Evolutionary conservation across 768 basidiomycete species (phyloP).

Genomic region (Russula foetens): DNA sequence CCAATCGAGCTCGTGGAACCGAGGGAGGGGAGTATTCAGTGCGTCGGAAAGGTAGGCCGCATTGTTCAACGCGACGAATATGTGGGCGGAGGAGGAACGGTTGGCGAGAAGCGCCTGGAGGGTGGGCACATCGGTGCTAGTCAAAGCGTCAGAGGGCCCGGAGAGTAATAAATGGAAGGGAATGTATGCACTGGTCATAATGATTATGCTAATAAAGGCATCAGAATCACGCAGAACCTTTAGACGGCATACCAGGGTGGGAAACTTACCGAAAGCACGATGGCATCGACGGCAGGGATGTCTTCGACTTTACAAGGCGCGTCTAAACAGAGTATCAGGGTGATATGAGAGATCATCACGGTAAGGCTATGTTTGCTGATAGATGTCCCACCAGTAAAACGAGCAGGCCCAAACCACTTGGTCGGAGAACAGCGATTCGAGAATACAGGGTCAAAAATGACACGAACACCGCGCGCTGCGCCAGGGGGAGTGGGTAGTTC

Average conservation of each 20-base stretch:
- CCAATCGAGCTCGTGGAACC: conserved; percentile 44
- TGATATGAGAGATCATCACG: not conserved
- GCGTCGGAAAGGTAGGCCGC: conserved; percentile 25
- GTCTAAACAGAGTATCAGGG: conserved; percentile 18
- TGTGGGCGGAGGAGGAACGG: conserved; percentile 26
- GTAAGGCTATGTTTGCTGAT: not conserved
- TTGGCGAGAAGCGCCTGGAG: conserved; percentile 25
- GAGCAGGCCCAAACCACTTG: conserved; percentile 26
- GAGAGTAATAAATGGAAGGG: not conserved
- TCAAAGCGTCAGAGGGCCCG: not conserved
- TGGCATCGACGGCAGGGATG: conserved; percentile 41
- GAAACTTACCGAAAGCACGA: conserved; percentile 40
- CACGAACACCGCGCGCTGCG: conserved; percentile 31
- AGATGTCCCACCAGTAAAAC: conserved; percentile 27
- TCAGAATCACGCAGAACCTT: not conserved
- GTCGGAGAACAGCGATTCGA: conserved; percentile 31
- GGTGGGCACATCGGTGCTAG: conserved; percentile 30
- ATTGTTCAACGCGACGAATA: conserved; percentile 43
- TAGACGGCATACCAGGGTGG: not conserved
- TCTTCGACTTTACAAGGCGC: conserved; percentile 35
- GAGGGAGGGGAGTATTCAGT: conserved; percentile 26
- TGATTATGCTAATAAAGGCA: conserved; percentile 28
- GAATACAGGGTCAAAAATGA: conserved; percentile 34
- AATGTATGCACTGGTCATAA: conserved; percentile 29
- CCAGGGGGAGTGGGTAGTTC: conserved; percentile 30